A percentile compares a stretch with the other conserved stretches of the same genome.
Conservation (phyloP, 2,329 filamentous ascomycete genomes). For the Botrytis galanthina region DNA sequence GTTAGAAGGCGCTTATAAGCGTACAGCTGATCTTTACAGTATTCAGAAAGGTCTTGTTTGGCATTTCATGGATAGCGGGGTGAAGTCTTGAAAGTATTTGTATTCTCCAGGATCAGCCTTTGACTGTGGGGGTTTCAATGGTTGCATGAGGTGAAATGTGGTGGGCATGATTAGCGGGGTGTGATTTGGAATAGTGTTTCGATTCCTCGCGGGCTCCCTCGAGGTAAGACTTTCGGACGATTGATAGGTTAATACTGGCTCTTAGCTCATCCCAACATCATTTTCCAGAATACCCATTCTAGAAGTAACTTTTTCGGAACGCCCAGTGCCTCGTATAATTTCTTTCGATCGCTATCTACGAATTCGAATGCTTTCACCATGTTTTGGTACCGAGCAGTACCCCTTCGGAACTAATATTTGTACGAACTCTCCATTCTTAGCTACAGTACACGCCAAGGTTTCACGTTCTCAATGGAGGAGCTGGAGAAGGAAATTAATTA, state of each 20-base stretch:
- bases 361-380: background rate
- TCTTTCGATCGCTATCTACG: background rate
- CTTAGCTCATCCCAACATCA: background rate
- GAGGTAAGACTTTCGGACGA: background rate
- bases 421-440: background rate
- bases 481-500: slow-evolving; percentile 13
- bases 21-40: background rate
- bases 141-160: background rate
- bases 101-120: background rate
- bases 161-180: background rate
- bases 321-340: background rate
- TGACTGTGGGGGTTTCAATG: background rate
- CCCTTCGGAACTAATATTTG: background rate
- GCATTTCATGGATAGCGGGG: background rate
- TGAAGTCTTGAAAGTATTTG: background rate
- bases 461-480: background rate
- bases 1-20: background rate
- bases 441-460: background rate
- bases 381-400: background rate
- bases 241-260: background rate
- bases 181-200: background rate
- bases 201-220: background rate
- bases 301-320: background rate
- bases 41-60: background rate
- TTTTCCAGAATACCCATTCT: background rate